These are phyloP conservation scores for Phytophthora cryptogea DNA, from an alignment of 352 stramenopile genomes.

Conservation along the genomic window DNA sequence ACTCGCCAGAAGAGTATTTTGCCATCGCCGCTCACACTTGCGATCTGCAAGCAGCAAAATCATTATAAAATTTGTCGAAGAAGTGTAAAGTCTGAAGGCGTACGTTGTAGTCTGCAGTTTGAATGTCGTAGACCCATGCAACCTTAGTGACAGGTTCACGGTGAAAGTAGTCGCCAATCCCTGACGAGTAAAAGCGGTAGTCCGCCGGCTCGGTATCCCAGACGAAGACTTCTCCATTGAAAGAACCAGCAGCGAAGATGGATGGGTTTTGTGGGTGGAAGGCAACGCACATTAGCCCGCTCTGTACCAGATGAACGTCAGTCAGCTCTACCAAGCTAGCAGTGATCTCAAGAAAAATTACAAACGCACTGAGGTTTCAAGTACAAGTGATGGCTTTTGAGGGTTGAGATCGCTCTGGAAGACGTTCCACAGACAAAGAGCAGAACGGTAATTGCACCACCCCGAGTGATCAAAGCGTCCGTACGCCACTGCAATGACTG, in stretches of 20 bases:
- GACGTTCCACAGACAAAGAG: conserved; percentile 86
- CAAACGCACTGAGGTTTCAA: conserved; percentile 70
- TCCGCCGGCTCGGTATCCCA: conserved; percentile 78
- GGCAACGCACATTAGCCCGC: conserved; percentile 86
- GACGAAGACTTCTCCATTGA: conserved; percentile 87
- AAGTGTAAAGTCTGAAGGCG: neutral
- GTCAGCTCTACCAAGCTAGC: neutral
- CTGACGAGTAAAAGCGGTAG: conserved; percentile 68
- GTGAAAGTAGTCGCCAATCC: conserved; percentile 91
- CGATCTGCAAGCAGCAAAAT: conserved; percentile 36
- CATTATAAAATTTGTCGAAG: neutral
- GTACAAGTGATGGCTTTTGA: conserved; percentile 62
- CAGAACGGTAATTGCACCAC: conserved; percentile 89
- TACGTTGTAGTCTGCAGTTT: conserved; percentile 77
- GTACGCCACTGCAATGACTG: conserved; percentile 81
- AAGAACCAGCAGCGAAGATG: conserved; percentile 82
- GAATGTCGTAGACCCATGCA: conserved; percentile 79
- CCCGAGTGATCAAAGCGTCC: conserved; percentile 85
- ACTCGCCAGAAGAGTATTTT: conserved; percentile 88
- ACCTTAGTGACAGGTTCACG: conserved; percentile 86
- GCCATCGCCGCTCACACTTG: conserved; percentile 81
- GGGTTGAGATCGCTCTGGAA: conserved; percentile 81
- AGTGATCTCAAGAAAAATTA: conserved; percentile 1
- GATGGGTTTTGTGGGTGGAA: conserved; percentile 86
- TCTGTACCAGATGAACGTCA: conserved; percentile 34